These are phyloP conservation scores for Candolleomyces eurysporus DNA, from an alignment of 768 basidiomycete genomes.

Conservation along the genomic window DNA sequence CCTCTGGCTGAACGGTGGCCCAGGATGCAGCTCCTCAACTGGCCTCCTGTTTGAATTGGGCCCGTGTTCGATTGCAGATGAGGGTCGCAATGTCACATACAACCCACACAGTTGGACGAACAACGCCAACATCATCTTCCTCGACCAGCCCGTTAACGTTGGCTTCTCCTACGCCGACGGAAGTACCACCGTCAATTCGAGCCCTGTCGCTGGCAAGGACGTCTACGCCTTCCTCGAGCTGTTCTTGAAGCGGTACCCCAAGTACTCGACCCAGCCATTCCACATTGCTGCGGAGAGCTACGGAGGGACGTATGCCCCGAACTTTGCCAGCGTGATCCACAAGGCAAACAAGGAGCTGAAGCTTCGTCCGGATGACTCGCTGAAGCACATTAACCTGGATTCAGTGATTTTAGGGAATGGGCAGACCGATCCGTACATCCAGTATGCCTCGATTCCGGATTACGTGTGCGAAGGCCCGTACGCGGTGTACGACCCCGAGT, in stretches of 20 bases:
- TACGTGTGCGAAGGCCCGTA: conserved; percentile 82
- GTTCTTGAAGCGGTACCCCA: conserved; percentile 72
- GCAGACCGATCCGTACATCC: conserved; percentile 77
- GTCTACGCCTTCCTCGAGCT: conserved; percentile 84
- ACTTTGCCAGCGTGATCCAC: conserved; percentile 82
- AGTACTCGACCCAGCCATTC: conserved; percentile 70
- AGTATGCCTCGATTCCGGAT: conserved; percentile 80
- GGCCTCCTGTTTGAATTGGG: conserved; percentile 93
- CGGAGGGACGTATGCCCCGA: conserved; percentile 77
- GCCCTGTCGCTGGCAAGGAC: conserved; percentile 85
- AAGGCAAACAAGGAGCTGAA: conserved; percentile 66
- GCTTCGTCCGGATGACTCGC: conserved; percentile 38
- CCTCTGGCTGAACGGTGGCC: conserved; percentile 88
- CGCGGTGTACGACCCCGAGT: conserved; percentile 69
- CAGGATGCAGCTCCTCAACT: conserved; percentile 70
- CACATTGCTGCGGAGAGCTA: conserved; percentile 84
- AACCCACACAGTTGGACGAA: conserved; percentile 89
- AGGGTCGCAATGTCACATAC: conserved; percentile 64
- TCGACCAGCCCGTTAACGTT: conserved; percentile 83
- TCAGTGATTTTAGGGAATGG: conserved; percentile 89
- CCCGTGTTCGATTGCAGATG: conserved; percentile 72
- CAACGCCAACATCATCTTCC: conserved; percentile 74
- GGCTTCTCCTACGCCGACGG: conserved; percentile 86
- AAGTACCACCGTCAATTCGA: conserved; percentile 71
- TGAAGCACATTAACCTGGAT: conserved; percentile 75